Conservation (phyloP, 2,329 filamentous ascomycete genomes). For the Neonectria hederae region DNA sequence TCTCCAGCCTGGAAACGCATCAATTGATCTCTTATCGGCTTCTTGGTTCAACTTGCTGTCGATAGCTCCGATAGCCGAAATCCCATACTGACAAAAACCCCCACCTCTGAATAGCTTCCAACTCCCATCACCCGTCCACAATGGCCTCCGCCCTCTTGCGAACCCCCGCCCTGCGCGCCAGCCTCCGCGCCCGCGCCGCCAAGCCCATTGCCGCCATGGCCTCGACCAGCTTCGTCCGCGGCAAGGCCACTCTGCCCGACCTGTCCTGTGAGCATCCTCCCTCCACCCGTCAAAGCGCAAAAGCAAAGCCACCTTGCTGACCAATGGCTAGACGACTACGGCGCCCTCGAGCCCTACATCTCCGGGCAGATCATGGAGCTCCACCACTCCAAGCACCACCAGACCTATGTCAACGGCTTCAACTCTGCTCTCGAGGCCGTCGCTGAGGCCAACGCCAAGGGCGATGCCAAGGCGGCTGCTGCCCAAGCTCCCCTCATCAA, state of each 20-base stretch:
- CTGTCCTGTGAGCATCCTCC: slow-evolving; percentile 63
- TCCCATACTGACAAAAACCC: slow-evolving; percentile 24
- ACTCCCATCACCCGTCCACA: slow-evolving; percentile 41
- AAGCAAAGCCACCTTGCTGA: neutral
- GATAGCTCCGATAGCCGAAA: neutral
- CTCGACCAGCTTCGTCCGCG: slow-evolving; percentile 79
- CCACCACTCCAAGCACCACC: slow-evolving; percentile 93
- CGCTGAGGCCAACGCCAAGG: slow-evolving; percentile 70
- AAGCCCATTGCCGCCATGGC: slow-evolving; percentile 72
- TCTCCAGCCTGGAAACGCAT: neutral
- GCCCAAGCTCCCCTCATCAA: slow-evolving; percentile 67
- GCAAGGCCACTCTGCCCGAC: slow-evolving; percentile 93
- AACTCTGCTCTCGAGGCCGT: slow-evolving; percentile 82
- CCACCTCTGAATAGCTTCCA: slow-evolving; percentile 23
- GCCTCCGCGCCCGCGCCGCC: slow-evolving; percentile 73
- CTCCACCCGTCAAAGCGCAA: neutral
- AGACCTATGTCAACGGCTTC: slow-evolving; percentile 90
- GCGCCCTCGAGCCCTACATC: slow-evolving; percentile 85
- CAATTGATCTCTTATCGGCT: slow-evolving; percentile 5
- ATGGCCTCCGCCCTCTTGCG: slow-evolving; percentile 85
- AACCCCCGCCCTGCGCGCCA: slow-evolving; percentile 73
- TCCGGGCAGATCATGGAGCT: slow-evolving; percentile 96
- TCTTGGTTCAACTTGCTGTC: neutral
- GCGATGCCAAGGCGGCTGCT: slow-evolving; percentile 63
- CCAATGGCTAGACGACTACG: slow-evolving; percentile 81